Evolutionary conservation across 495 filamentous ascomycete genomes (phyloP).

Genomic region (Elasticomyces elasticus): DNA sequence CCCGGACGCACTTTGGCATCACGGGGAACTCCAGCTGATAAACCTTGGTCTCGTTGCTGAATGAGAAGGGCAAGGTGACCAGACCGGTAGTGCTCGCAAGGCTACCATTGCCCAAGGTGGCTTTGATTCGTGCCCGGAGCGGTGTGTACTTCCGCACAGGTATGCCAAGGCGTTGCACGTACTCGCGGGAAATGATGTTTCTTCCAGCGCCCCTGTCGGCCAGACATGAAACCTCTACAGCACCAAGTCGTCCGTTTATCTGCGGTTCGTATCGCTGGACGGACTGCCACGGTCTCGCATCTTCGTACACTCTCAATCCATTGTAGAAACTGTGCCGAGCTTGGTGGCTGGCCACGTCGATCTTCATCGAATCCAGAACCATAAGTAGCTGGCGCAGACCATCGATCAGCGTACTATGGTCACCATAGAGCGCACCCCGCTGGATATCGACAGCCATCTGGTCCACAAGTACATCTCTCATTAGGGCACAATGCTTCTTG

Average conservation of each 20-base stretch:
- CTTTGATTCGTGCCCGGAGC: no score
- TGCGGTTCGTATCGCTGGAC: no score
- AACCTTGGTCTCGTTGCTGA: background rate
- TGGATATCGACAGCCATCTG: conserved; percentile 72
- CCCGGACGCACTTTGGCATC: background rate
- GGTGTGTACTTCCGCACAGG: no score
- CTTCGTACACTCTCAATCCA: no score
- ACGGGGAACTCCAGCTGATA: background rate
- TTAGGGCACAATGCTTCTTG: conserved; percentile 86
- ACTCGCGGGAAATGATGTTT: no score
- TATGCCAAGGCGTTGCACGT: no score
- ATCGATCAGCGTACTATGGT: conserved; percentile 58
- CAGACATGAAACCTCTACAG: no score
- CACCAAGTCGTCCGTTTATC: no score
- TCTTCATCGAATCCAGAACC: conserved; percentile 36
- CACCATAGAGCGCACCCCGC: conserved; percentile 57
- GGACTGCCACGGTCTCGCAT: no score
- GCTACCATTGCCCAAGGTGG: background rate
- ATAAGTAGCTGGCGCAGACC: conserved; percentile 61
- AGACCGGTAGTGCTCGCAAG: background rate
- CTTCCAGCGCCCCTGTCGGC: no score
- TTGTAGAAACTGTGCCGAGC: conserved; percentile 77
- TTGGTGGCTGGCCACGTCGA: conserved; percentile 90
- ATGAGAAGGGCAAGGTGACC: background rate
- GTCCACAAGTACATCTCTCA: conserved; percentile 84